These are phyloP conservation scores for Termitomyces sp. DNA, from an alignment of 768 basidiomycete genomes.

Conservation along the genomic window DNA sequence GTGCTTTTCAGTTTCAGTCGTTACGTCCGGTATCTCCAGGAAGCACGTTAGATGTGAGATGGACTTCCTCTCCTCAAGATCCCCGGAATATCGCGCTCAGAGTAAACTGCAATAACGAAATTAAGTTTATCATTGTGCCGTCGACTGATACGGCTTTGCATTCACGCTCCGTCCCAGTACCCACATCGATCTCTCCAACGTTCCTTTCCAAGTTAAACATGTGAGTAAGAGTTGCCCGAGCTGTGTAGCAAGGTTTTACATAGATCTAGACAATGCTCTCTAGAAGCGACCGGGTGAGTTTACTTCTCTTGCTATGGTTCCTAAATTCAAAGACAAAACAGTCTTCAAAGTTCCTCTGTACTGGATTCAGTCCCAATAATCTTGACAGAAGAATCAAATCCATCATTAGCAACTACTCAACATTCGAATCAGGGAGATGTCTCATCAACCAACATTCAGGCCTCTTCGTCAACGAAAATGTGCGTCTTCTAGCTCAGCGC, in stretches of 20 bases:
- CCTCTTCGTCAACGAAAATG: background rate
- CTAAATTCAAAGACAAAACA: background rate
- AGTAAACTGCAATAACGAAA: rapidly evolving
- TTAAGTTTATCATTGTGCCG: background rate
- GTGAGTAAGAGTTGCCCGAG: background rate
- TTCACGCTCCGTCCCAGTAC: background rate
- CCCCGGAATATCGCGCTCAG: background rate
- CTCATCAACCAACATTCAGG: no score
- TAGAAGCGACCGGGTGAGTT: background rate
- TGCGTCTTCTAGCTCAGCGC: background rate
- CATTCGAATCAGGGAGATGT: no score
- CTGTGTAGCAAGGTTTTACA: background rate
- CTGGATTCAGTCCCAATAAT: background rate
- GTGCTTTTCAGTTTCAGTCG: background rate
- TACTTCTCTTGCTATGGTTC: no score
- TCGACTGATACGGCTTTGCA: background rate
- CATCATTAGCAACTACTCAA: background rate
- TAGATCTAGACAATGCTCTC: background rate
- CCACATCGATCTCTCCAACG: background rate
- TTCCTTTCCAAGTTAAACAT: no score
- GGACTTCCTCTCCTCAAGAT: background rate
- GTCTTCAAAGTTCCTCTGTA: background rate
- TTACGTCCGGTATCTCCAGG: background rate
- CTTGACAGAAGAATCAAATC: background rate
- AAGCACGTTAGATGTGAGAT: background rate